These are phyloP conservation scores for Fusarium hostae DNA, from an alignment of 2,329 filamentous ascomycete genomes.

Conservation along the genomic window DNA sequence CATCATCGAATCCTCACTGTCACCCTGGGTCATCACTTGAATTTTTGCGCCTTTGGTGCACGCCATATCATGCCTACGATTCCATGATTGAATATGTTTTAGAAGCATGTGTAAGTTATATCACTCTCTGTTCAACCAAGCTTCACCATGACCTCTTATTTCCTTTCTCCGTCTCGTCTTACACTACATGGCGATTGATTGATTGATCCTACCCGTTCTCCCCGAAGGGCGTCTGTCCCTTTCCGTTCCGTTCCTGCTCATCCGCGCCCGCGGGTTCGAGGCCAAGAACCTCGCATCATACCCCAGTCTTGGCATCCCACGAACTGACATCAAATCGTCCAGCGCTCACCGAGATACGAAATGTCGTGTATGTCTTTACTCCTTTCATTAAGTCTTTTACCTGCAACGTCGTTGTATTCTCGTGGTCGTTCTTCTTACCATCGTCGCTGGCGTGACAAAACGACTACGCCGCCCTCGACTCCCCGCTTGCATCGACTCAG, in stretches of 20 bases:
- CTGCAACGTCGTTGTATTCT: conserved; percentile 12
- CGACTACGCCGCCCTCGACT: conserved; percentile 1
- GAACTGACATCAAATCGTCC: conserved; percentile 49
- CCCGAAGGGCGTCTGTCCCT: conserved; percentile 15
- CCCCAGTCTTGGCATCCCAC: conserved; percentile 50
- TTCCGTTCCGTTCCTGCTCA: conserved; percentile 28
- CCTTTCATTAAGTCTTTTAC: conserved; percentile 15
- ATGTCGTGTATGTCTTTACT: conserved; percentile 58
- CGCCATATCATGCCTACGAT: conserved; percentile 49
- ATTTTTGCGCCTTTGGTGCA: conserved; percentile 45
- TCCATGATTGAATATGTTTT: conserved; percentile 53
- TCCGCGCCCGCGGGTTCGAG: conserved; percentile 33
- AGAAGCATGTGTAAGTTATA: conserved; percentile 56
- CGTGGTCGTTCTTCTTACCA: conserved; percentile 12
- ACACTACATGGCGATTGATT: neutral
- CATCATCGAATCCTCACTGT: conserved; percentile 11
- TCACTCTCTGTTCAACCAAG: neutral
- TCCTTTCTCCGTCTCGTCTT: neutral
- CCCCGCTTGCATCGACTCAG: conserved; percentile 13
- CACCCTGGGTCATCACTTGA: conserved; percentile 34
- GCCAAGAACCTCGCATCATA: conserved; percentile 45
- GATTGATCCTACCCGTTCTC: conserved; percentile 13
- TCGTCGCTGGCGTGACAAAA: conserved; percentile 8
- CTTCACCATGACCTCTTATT: neutral
- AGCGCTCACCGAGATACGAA: conserved; percentile 62